Conservation (phyloP, 495 filamentous ascomycete genomes). For the Aspergillus saccharolyticus region DNA sequence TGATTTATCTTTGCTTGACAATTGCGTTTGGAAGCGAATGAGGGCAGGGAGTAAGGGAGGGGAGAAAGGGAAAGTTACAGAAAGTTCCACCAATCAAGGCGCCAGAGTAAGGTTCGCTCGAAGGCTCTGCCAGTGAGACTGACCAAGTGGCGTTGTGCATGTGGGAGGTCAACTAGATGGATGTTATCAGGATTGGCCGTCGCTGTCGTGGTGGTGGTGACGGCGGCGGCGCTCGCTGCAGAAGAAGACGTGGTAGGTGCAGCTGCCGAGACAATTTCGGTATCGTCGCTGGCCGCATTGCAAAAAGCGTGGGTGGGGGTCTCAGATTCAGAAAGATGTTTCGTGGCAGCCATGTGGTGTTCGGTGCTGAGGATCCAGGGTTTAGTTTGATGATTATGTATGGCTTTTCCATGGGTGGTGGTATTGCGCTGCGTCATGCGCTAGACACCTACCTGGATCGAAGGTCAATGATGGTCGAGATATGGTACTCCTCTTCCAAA, state of each 20-base stretch:
- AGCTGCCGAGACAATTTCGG: too few relatives aligned
- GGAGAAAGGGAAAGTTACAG: constrained; percentile 31
- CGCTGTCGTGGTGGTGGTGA: background rate
- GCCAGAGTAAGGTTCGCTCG: constrained; percentile 60
- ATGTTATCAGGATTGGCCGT: constrained; percentile 35
- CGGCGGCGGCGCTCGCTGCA: too few relatives aligned
- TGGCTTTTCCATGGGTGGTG: too few relatives aligned
- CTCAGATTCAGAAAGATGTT: constrained; percentile 43
- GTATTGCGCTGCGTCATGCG: background rate
- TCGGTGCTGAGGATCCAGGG: constrained; percentile 51
- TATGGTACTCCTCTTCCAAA: constrained; percentile 56
- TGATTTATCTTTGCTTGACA: background rate
- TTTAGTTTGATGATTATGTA: too few relatives aligned
- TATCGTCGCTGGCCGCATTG: too few relatives aligned
- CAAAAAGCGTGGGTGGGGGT: too few relatives aligned
- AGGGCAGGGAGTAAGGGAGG: too few relatives aligned
- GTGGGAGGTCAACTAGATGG: constrained; percentile 52
- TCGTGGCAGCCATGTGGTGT: constrained; percentile 62
- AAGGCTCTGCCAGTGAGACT: constrained; percentile 71
- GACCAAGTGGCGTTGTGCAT: constrained; percentile 54
- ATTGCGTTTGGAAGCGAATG: too few relatives aligned
- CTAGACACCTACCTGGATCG: constrained; percentile 56
- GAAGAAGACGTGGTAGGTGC: background rate
- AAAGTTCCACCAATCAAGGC: constrained; percentile 63
- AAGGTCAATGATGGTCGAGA: constrained; percentile 71